Conservation (phyloP, 78 protist genomes). For the Dictyostelium purpureum region DNA sequence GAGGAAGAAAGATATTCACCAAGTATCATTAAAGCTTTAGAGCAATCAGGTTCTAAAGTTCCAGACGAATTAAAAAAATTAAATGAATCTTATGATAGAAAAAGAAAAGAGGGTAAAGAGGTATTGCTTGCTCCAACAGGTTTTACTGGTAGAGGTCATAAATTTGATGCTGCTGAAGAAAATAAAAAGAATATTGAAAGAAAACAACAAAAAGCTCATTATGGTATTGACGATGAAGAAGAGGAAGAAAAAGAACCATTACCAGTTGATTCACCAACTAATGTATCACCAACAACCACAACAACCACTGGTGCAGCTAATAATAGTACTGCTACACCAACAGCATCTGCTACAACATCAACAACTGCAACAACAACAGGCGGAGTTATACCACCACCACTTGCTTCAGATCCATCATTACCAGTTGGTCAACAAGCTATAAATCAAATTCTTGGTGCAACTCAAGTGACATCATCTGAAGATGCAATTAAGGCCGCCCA, state of each 20-base stretch:
- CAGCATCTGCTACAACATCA: not conserved
- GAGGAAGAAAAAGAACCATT: conserved; percentile 34
- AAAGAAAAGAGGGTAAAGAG: conserved; percentile 61
- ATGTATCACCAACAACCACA: not conserved
- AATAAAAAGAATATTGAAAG: conserved; percentile 37
- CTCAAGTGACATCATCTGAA: not conserved
- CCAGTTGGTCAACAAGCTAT: conserved; percentile 61
- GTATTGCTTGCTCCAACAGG: conserved; percentile 60
- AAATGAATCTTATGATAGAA: not conserved
- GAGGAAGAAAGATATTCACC: conserved; percentile 86
- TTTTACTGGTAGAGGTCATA: conserved; percentile 88
- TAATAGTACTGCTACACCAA: not conserved
- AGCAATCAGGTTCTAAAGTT: conserved; percentile 65
- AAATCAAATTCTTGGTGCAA: conserved; percentile 18
- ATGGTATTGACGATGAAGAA: conserved; percentile 67
- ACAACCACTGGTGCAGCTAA: not conserved
- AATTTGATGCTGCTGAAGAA: conserved; percentile 78
- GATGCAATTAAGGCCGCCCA: conserved; percentile 54
- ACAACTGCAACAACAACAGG: not conserved
- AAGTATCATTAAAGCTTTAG: conserved; percentile 84
- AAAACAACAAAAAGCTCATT: conserved; percentile 28
- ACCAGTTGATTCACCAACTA: not conserved
- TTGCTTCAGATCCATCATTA: not conserved
- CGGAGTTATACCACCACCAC: not conserved
- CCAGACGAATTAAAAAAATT: conserved; percentile 70